Base-by-base conservation (phyloP, 805 yeast genomes). In the Starmerella kuoi region DNA sequence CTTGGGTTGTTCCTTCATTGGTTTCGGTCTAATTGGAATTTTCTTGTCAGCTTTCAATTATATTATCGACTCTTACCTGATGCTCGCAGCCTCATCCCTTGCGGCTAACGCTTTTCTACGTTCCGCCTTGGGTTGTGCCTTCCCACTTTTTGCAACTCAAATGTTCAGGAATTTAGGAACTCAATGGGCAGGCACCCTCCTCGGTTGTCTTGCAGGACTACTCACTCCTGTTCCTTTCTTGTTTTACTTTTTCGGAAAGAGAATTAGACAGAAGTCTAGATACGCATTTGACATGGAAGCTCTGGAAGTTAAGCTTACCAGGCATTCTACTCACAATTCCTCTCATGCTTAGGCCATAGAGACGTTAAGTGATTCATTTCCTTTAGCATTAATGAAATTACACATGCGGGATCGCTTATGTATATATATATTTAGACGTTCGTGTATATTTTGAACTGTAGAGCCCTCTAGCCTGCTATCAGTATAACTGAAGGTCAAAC, bases 131-230 rank as follows among this genome's bases (percentile, higher is more conserved):
- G 88, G 81, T 38, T 81, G 79, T 19, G 74, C 73, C 1, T 76
- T 76, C 69, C 85, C 85, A 30, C 62, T 82, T 42, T 82, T 83
- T 55, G 80, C 86, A 1, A 61, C 69, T 2, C 76, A 70, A 51
- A 78, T 82, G 88, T 80, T 80, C 61, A 57, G 63, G 18, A 67
- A 67, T 42, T 69, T 82, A 73, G 80, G 82, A 23, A 69, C 70
- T 22, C 76, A 79, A 51, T 82, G 88, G 87, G 88, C 91, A 1
- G 86, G 87, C 43, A 64, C 82, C 23, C 56, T 82, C 26, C 58
- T 83, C 33, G 86, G 86, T 8, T 65, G 76, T 40, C 65, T 82
- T 41, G 76, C 78, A 0, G 61, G 66, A 3, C 63, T 62, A 2
- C 55, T 83, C 61, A 60, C 72, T 20, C 80, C 85, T 0, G 81